These are phyloP conservation scores for Pelargonium citronellum DNA, from an alignment of 441 rosid species.

Conservation along the genomic window DNA sequence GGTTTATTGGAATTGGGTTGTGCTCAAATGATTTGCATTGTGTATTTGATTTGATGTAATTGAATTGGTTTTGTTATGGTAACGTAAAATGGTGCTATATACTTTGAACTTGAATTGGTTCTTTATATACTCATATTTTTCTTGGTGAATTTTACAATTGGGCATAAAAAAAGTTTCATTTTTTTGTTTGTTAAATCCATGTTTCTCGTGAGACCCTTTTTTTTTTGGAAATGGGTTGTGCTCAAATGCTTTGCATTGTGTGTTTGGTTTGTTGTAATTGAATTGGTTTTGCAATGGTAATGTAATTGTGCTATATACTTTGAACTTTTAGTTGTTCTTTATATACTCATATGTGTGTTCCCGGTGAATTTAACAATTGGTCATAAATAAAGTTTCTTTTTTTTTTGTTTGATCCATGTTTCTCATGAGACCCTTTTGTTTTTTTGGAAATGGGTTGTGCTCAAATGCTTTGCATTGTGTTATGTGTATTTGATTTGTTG, in stretches of 20 bases:
- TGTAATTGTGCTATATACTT: conserved; percentile 7
- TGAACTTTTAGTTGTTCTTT: no score
- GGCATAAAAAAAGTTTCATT: neutral
- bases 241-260: neutral
- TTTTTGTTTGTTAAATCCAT: neutral
- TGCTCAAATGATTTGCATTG: conserved; percentile 6
- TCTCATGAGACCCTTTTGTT: neutral
- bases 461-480: conserved; percentile 16
- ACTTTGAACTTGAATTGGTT: neutral
- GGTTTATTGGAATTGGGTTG: neutral
- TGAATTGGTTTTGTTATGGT: conserved; percentile 5
- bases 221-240: neutral
- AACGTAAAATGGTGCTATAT: conserved; percentile 10
- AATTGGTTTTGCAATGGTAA: conserved; percentile 5
- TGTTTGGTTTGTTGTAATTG: neutral
- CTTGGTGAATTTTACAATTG: neutral
- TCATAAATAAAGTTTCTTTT: neutral
- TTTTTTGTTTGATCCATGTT: conserved; percentile 20
- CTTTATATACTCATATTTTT: neutral
- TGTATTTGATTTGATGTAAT: neutral
- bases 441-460: conserved; percentile 8
- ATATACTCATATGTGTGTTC: neutral
- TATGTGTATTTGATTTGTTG: neutral
- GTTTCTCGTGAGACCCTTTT: neutral
- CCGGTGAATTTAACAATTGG: neutral